phyloP scores from a whole-genome alignment of 805 yeast genomes.

The Yamadazyma tumulicola region DNA sequence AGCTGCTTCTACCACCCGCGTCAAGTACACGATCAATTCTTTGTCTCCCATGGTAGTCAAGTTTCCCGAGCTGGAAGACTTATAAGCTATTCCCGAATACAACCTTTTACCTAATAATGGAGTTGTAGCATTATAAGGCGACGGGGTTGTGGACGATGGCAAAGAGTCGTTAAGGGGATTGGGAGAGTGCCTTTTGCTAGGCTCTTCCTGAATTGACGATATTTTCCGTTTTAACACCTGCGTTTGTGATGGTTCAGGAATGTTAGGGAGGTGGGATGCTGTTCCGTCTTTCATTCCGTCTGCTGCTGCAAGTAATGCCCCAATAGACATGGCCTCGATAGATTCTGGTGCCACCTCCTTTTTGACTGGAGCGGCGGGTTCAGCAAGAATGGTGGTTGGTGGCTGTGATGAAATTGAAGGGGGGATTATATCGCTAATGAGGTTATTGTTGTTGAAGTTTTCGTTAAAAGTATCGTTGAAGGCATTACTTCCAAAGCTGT shows the following conservation, averaged over 20 bases:
- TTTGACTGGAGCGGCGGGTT: not conserved
- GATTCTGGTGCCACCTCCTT: not conserved
- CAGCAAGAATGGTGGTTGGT: constrained; percentile 1
- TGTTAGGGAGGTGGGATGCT: constrained; percentile 1
- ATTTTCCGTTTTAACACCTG: constrained; percentile 3
- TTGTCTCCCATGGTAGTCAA: constrained; percentile 6
- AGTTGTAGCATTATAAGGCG: constrained; percentile 9
- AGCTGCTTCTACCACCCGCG: constrained; percentile 19
- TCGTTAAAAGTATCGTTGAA: too few relatives aligned
- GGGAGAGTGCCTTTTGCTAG: not conserved
- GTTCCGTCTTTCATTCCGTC: constrained; percentile 7
- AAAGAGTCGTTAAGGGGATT: constrained; percentile 14
- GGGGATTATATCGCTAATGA: not conserved
- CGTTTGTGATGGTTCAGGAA: constrained; percentile 2
- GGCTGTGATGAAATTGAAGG: too few relatives aligned
- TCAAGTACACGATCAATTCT: constrained; percentile 12
- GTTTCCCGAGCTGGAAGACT: constrained; percentile 7
- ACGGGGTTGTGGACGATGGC: constrained; percentile 13
- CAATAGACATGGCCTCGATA: constrained; percentile 9
- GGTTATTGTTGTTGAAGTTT: too few relatives aligned
- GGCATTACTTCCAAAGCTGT: too few relatives aligned
- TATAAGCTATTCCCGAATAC: constrained; percentile 11
- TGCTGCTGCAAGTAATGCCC: constrained; percentile 14
- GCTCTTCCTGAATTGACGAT: not conserved
- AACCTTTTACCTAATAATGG: constrained; percentile 4